Evolutionary conservation across 345 rosid species (phyloP), one percentile per base, ranked within the genome.

Genomic region (Populus davidiana): DNA sequence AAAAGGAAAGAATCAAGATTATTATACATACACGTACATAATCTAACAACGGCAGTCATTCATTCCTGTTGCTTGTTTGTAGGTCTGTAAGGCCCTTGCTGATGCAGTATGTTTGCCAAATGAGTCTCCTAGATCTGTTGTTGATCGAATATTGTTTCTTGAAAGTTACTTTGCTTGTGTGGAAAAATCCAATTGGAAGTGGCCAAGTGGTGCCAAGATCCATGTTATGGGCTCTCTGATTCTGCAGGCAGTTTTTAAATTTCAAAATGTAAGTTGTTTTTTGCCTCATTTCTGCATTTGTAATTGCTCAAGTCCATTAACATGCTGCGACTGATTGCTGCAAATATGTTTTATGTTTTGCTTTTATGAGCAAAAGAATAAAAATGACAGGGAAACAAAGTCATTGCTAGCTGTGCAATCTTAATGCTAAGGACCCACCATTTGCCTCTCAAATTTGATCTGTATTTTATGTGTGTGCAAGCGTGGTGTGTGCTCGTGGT

Each of bases 71-170:
- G 12, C 39, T 82, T 77, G 39, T 81, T 81, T 86, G 83, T 89
- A 93, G 98, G 93, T 97, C 84, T 87, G 93, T 79, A 90, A 91
- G 78, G 92, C 94, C 70, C 97, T 93, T 67, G 83, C 91, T 78
- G 89, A 88, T 67, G 93, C 98, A 62, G 81, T 92, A 74, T 81
- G 88, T 79, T 78, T 85, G 41, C 79, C 81, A 71, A 85, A 91
- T 69, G 99, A 86, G 75, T 78, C 91, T 43, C 87, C 90, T 20
- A 82, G 79, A 75, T 79, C 33, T 80, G 70, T 93, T 81, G 92
- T 92, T 80, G 97, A 91, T 23, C 87, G 90, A 41, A 78, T 93
- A 79, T 83, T 96, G 77, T 93, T 92, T 86, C 94, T 96, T 81
- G 99, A 93, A 41, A 83, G 86, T 81, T 96, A 89, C 88, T 87